Base-by-base conservation (phyloP, 2,329 filamentous ascomycete species). In the Apiospora marii region DNA sequence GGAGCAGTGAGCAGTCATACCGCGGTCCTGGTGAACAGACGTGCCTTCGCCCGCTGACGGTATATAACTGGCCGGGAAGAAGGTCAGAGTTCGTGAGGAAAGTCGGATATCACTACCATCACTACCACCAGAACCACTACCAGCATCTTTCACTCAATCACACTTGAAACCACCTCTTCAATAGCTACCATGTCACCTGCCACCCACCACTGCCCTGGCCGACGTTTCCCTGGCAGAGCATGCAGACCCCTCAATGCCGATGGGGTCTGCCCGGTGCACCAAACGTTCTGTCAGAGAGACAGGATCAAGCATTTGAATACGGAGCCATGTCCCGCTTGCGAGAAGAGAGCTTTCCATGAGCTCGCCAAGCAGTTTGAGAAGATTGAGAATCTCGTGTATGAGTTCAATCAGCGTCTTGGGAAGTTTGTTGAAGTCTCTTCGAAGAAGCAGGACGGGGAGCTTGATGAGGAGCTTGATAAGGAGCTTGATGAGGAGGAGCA, bases 181-280 rank as follows among this genome's bases (percentile, higher is more conserved):
- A 49, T 22, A 49, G 3, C 12, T 22, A 49, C 7, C 22, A 49
- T 49, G 46, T 7, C 46, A 49, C 46, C 46, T 4, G 16, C 4
- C 46, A 10, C 1, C 19, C 49, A 51, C 12, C 10, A 51, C n/a
- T 51, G 49, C n/a, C 49, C n/a, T 10, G 10, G 49, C 14, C 8
- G 22, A 2, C 10, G 5, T 1, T n/a, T 27, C 6, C 10, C n/a
- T 0, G 8, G n/a, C 6, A 22, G 27, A 27, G 4, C 12, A 14
- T 51, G n/a, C n/a, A 51, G 12, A 51, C 4, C 4, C 12, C 22
- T 4, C 3, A n/a, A 12, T 10, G 48, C 8, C 8, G 7, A 2
- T 6, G n/a, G n/a, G n/a, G n/a, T n/a, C n/a, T 49, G 8, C 22
- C 7, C 7, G 12, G 48, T n/a, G 22, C 19, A 24, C 22, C 5